Conservation (phyloP, 805 yeast genomes). For the Cyberlindnera mississippiensis region DNA sequence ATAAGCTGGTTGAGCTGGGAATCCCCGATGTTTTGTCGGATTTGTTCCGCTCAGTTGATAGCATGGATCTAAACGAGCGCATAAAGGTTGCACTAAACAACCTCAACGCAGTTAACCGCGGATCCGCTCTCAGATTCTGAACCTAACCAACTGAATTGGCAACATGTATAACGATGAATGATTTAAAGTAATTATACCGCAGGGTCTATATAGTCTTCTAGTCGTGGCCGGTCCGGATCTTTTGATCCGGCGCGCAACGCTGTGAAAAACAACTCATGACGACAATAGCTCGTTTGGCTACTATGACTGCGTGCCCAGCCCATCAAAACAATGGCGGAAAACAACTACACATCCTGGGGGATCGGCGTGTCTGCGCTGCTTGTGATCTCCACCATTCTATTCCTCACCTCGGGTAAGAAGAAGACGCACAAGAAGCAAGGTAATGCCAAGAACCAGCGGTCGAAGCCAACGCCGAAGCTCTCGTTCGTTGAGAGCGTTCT, state of each 20-base stretch:
- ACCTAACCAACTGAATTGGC: too few species aligned
- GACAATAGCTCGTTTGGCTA: too few species aligned
- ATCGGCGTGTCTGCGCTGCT: slow-evolving; percentile 14
- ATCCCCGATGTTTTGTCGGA: slow-evolving; percentile 36
- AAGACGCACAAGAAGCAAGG: slow-evolving; percentile 2
- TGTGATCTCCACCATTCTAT: slow-evolving; percentile 13
- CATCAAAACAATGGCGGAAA: slow-evolving; percentile 1
- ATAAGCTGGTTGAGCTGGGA: slow-evolving; percentile 36
- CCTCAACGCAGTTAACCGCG: slow-evolving; percentile 17
- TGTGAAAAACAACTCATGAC: too few species aligned
- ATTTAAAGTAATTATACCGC: too few species aligned
- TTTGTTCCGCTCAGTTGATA: slow-evolving; percentile 26
- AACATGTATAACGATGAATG: too few species aligned
- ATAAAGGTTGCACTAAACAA: slow-evolving; percentile 44
- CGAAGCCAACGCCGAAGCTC: slow-evolving; percentile 3
- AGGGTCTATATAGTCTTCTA: too few species aligned
- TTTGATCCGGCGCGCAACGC: too few species aligned
- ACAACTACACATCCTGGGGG: slow-evolving; percentile 5
- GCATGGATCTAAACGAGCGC: slow-evolving; percentile 43
- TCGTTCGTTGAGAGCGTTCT: slow-evolving; percentile 2
- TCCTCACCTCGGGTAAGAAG: slow-evolving; percentile 3
- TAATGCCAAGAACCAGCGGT: too few species aligned
- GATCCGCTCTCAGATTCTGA: background rate
- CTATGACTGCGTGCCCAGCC: too few species aligned
- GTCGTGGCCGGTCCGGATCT: too few species aligned